Conservation (phyloP, 2,329 filamentous ascomycete genomes). For the Cladosporium austrohemisphaericum region DNA sequence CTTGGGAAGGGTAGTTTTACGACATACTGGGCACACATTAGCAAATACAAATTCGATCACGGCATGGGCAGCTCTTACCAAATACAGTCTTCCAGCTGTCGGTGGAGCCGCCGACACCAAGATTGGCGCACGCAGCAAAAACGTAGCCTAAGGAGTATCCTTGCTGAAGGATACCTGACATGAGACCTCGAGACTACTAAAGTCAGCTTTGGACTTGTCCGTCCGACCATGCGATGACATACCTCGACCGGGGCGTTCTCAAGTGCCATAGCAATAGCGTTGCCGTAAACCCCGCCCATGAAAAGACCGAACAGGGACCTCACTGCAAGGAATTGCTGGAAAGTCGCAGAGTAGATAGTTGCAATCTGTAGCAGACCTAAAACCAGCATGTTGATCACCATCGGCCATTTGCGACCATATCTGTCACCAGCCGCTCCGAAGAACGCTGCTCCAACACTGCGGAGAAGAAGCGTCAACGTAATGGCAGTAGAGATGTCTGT, state of each 20-base stretch:
- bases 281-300: constrained; percentile 75
- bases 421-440: constrained; percentile 77
- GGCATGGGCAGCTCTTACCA: not conserved
- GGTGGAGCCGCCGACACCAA: constrained; percentile 62
- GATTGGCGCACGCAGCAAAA: constrained; percentile 69
- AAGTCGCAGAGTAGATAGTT: constrained; percentile 72
- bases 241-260: constrained; percentile 63
- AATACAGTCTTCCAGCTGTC: constrained; percentile 64
- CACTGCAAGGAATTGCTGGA: constrained; percentile 70
- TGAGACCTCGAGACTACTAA: constrained; percentile 62
- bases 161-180: constrained; percentile 79
- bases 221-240: not conserved
- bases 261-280: constrained; percentile 72
- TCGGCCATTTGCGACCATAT: constrained; percentile 55
- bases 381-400: constrained; percentile 75
- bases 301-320: constrained; percentile 70
- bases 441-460: constrained; percentile 68
- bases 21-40: constrained; percentile 7
- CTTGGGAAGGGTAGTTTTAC: too few species aligned
- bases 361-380: constrained; percentile 68
- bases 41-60: too few species aligned
- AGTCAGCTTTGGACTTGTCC: not conserved
- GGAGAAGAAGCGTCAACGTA: constrained; percentile 68
- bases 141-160: constrained; percentile 76
- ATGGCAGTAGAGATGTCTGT: constrained; percentile 72